Evolutionary conservation across 495 filamentous ascomycete species (phyloP), one percentile per base, ranked within the genome.

Genomic region (Neurospora sp.): DNA sequence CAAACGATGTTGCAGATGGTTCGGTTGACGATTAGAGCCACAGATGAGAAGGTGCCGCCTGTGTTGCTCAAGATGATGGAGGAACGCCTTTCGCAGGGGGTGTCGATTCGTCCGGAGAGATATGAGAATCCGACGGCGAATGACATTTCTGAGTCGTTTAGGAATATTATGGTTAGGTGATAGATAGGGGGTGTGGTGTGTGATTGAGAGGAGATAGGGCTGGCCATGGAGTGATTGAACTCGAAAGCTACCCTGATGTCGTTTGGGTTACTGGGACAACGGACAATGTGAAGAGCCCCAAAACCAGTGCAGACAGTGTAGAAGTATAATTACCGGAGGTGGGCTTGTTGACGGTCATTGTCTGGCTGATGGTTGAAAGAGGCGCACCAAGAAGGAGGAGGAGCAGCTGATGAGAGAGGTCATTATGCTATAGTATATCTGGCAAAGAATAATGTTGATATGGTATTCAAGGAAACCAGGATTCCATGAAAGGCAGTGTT

Each of bases 21-120:
- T 75, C 94, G 96, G 18, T 86, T 97, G 71, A 99, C 96, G 4
- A 91, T 99, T 74, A 87, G 96, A 70, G 96, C 96, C 14, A 99
- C 96, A 3, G 94, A 98, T 75, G 96, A 98, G 75, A 85, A 82
- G 14, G 91, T 98, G 3, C 94, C 96, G 16, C 90, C 91, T 14
- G 85, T 93, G 39, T 77, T 99, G 71, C 83, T 93, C 73, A 95
- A 92, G 78, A 81, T 93, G 70, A 96, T 98, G 93, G 91, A 96
- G 78, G 92, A 95, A 76, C 85, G 89, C 73, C 82, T 98, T 68
- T 85, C 89, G 31, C 71, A 74, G 35, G 87, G 87, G 3, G 72
- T 85, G 44, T 84, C 85, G 41, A 88, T 82, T 45, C 68, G 65
- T 31, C 77, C 78, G 10, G 82, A 86, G 38, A 74, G 75, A 18